Conservation (phyloP, 139 green algal genomes). For the Ettlia oleoabundans region DNA sequence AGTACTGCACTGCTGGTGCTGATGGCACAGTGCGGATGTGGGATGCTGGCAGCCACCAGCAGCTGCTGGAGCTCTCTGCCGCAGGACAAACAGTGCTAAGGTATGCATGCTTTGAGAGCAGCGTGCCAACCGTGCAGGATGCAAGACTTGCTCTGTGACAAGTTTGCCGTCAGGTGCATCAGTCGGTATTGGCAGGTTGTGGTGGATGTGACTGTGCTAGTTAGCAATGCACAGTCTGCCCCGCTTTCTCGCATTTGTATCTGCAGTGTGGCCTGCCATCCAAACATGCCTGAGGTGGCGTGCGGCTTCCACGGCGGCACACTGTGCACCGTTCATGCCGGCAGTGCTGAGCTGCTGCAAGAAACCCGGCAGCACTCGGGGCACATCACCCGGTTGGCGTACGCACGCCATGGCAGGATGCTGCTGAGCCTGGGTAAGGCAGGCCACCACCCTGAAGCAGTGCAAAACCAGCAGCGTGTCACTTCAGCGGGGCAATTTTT, state of each 20-base stretch:
- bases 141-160: too few relatives aligned
- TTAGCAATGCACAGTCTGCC: too few relatives aligned
- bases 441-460: too few relatives aligned
- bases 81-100: constrained; percentile 52
- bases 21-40: constrained; percentile 81
- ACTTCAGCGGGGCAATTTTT: not conserved
- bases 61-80: constrained; percentile 73
- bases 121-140: too few relatives aligned
- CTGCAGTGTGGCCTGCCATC: constrained; percentile 59
- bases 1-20: constrained; percentile 64
- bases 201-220: too few relatives aligned
- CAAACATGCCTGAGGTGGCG: constrained; percentile 60
- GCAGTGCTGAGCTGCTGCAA: constrained; percentile 67
- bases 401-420: constrained; percentile 54
- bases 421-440: constrained; percentile 67
- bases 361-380: constrained; percentile 76
- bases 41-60: constrained; percentile 57
- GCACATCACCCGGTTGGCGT: constrained; percentile 60
- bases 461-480: too few relatives aligned
- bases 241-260: not conserved
- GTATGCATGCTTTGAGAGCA: constrained; percentile 9
- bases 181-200: too few relatives aligned
- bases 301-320: constrained; percentile 68
- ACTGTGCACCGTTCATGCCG: constrained; percentile 76
- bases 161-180: too few relatives aligned